A percentile compares a stretch with the other conserved stretches of the same genome.
These are phyloP conservation scores for Cercospora sp. DNA, from an alignment of 2,329 filamentous ascomycete species.

Conservation along the genomic window DNA sequence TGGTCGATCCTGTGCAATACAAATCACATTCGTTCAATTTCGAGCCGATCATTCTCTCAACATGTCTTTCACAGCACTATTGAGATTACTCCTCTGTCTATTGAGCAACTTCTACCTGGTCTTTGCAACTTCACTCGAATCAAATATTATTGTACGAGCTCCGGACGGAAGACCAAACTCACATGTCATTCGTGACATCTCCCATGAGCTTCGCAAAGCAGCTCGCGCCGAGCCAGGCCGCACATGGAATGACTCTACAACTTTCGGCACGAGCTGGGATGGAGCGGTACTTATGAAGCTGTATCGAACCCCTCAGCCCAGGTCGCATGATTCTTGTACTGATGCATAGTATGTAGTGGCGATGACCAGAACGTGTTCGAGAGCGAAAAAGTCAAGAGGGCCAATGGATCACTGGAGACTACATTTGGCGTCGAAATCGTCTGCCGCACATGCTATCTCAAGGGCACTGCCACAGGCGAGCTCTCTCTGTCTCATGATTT, in stretches of 20 bases:
- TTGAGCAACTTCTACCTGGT: not conserved
- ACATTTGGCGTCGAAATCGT: not conserved
- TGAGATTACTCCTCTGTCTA: not conserved
- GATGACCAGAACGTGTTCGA: not conserved
- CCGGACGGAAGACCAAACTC: not conserved
- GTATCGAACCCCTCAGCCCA: not conserved
- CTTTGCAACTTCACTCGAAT: not conserved
- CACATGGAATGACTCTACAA: not conserved
- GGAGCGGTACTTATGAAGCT: not conserved
- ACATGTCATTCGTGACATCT: not conserved
- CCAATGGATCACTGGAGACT: no score
- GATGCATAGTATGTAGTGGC: not conserved
- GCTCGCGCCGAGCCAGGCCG: not conserved
- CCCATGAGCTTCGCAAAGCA: not conserved
- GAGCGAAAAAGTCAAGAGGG: no score
- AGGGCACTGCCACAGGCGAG: not conserved
- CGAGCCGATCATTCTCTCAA: not conserved
- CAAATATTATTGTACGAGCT: not conserved
- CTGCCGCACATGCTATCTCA: not conserved
- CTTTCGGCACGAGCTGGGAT: not conserved
- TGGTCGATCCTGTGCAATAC: not conserved
- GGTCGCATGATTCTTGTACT: no score
- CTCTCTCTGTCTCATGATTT: not conserved
- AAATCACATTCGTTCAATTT: not conserved
- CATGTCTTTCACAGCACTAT: not conserved